Conservation (phyloP, 2,329 filamentous ascomycete genomes). For the Grosmannia serpens region DNA sequence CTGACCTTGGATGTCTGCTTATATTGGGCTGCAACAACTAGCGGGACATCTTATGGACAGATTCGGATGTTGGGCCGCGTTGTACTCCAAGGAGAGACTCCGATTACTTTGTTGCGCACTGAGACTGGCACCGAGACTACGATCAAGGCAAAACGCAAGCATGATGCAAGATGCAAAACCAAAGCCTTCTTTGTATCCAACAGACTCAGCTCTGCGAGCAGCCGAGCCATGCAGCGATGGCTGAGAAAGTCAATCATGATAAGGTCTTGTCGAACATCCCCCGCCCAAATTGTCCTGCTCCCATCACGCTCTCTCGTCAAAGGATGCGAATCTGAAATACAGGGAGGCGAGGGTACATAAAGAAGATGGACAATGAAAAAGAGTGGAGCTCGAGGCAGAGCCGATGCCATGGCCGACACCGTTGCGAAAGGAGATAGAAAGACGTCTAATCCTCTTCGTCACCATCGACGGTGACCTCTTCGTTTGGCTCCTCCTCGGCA, state of each 20-base stretch:
- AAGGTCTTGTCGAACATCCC: not conserved
- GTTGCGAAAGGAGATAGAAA: not conserved
- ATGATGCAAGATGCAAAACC: not conserved
- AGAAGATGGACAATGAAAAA: not conserved
- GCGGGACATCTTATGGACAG: not conserved
- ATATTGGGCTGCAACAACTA: not conserved
- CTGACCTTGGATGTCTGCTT: not conserved
- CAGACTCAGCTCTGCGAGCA: not conserved
- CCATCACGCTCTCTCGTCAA: no score
- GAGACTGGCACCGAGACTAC: not conserved
- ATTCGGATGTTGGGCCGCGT: not conserved
- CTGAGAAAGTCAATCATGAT: not conserved
- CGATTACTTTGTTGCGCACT: not conserved
- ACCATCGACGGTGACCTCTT: constrained; percentile 7
- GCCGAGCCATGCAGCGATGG: not conserved
- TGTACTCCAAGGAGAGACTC: not conserved
- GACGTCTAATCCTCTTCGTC: constrained; percentile 10
- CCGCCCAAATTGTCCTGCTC: no score
- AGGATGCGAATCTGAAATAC: no score
- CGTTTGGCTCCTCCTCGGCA: constrained; percentile 4
- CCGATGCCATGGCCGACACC: not conserved
- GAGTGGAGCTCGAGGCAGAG: not conserved
- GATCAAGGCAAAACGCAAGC: not conserved
- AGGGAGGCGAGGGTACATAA: not conserved
- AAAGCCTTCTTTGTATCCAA: not conserved